Conservation (phyloP, 495 filamentous ascomycete species). For the Glarea lozoyensis region DNA sequence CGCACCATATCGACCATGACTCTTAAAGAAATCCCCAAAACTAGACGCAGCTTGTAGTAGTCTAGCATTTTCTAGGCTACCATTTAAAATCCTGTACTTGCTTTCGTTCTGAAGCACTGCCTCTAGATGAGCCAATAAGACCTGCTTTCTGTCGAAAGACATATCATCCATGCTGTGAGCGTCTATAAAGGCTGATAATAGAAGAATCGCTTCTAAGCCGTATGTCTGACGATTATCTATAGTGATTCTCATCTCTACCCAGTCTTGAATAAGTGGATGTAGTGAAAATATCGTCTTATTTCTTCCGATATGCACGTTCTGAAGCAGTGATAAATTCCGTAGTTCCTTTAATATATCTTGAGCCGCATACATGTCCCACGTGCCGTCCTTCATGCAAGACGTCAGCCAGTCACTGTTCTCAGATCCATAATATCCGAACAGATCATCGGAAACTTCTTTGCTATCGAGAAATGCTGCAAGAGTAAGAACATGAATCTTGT, state of each 20-base stretch:
- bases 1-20: slow-evolving; percentile 24
- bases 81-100: slow-evolving; percentile 3
- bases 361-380: slow-evolving; percentile 10
- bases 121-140: slow-evolving; percentile 2
- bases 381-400: slow-evolving; percentile 1
- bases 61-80: slow-evolving; percentile 2
- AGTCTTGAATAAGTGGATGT: slow-evolving; percentile 19
- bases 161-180: slow-evolving; percentile 8
- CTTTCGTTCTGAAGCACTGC: slow-evolving; percentile 2
- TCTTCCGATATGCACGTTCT: slow-evolving; percentile 1
- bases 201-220: slow-evolving; percentile 3
- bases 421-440: slow-evolving; percentile 10
- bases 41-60: slow-evolving; percentile 4
- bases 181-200: slow-evolving; percentile 4
- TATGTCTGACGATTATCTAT: neutral
- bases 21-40: slow-evolving; percentile 6
- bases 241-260: slow-evolving; percentile 7
- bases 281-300: slow-evolving; percentile 6
- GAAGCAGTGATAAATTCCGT: slow-evolving; percentile 9
- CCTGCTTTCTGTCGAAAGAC: slow-evolving; percentile 3
- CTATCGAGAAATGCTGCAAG: slow-evolving; percentile 18
- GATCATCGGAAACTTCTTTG: slow-evolving; percentile 11
- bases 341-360: slow-evolving; percentile 13
- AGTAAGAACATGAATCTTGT: slow-evolving; percentile 18
- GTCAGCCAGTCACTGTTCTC: slow-evolving; percentile 8